Percentiles rank a stretch among this genome's conserved stretches.
phyloP scores from a whole-genome alignment of 768 basidiomycete species.

The Boletus speciosus region DNA sequence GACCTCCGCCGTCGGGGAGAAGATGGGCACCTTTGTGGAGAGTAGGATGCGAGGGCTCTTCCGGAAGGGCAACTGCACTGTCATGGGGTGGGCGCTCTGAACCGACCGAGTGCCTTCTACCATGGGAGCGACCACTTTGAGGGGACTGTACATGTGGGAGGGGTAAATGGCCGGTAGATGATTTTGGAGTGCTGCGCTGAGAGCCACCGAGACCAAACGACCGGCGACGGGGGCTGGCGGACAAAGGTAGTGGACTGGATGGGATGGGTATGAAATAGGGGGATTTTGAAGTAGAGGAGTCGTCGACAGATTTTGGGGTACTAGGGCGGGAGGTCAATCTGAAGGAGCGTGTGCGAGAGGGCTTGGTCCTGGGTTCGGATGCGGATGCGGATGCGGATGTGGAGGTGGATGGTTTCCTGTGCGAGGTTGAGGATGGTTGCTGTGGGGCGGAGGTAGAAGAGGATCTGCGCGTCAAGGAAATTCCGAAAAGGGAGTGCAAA shows the following conservation, averaged over 20 bases:
- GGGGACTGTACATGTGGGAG: constrained; percentile 16
- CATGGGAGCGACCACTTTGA: constrained; percentile 21
- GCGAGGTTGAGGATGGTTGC: constrained; percentile 15
- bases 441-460: constrained; percentile 19
- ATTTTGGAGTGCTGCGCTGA: constrained; percentile 29
- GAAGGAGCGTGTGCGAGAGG: constrained; percentile 31
- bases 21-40: constrained; percentile 9
- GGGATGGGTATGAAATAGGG: constrained; percentile 27
- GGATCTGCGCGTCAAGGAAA: constrained; percentile 26
- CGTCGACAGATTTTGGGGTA: constrained; percentile 29
- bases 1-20: constrained; percentile 11
- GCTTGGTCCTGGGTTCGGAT: constrained; percentile 13
- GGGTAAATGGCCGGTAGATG: constrained; percentile 27
- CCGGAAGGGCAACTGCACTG: constrained; percentile 32
- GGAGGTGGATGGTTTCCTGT: constrained; percentile 25
- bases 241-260: constrained; percentile 30
- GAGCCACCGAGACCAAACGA: constrained; percentile 30
- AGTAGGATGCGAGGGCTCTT: constrained; percentile 18
- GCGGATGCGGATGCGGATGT: constrained; percentile 17
- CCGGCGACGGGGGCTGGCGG: constrained; percentile 32
- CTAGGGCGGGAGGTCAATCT: constrained; percentile 28
- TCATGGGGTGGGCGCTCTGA: constrained; percentile 32
- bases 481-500: constrained; percentile 27
- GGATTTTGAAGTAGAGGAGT: constrained; percentile 16
- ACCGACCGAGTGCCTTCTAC: constrained; percentile 26